Evolutionary conservation across 345 rosid species (phyloP), one percentile per base, ranked within the genome.

Genomic region (Mallotus nudiflorus): DNA sequence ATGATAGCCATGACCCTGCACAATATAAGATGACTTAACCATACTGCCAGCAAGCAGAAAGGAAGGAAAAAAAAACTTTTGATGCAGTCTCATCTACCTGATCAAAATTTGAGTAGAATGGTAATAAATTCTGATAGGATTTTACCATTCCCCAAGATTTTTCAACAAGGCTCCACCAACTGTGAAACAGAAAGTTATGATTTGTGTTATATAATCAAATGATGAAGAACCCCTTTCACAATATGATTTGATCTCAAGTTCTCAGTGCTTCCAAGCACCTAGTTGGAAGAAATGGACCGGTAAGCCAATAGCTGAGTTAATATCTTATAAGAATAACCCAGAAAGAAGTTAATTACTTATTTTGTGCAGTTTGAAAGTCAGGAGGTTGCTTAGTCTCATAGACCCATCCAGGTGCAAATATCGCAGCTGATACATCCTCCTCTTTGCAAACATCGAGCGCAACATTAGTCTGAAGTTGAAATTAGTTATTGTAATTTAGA

Each of bases 341-440:
- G 42, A 40, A 12, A 67, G 50, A 15, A 62, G 44, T 67, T 37
- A 14, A 65, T 60, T 88, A 94, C 98, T 40, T 82, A 65, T 91
- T 91, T 82, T 93, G 98, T 78, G 97, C 93, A 62, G 91, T 86
- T 74, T 54, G 73, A 75, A 91, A 91, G 80, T 89, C 86, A 60
- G 96, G 97, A 9, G 83, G 86, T 54, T 91, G 97, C 45, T 87
- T 72, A 16, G 86, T 86, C 74, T 93, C 88, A 64, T 88, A 87
- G 48, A 93, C 73, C 97, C 97, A 93, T 79, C 93, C 97, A 0
- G 98, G 98, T 77, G 97, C 96, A 73, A 89, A 93, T 70, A 91
- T 66, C 46, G 97, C 96, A 76, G 91, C 86, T 62, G 98, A 93
- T 9, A 91, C 87, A 67, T 82, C 77, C 61, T 63, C 79, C 79